Evolutionary conservation across 805 yeast genomes (phyloP), one percentile per base, ranked within the genome.

Genomic region (Ogataea pilisensis): DNA sequence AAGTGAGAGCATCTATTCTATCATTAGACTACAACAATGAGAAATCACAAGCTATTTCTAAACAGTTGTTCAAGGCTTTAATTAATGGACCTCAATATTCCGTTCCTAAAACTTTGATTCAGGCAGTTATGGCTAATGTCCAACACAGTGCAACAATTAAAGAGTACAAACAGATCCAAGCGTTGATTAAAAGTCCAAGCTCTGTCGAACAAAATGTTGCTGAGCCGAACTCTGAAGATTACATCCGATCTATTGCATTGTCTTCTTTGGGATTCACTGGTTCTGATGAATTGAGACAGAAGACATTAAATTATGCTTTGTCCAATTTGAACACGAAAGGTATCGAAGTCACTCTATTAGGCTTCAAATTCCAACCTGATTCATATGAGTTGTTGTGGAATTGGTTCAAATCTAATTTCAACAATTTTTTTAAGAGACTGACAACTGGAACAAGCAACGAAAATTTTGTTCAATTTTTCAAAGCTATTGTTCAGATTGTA

Each of bases 161-260:
- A 48, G 80, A 77, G 28, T 82, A 80, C 70, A 82, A 82, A 57
- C 80, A 75, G 49, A 61, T 80, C 5, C 60, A 73, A 26, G 76
- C 75, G 25, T 55, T 81, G 16, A 74, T 72, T 11, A 78, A 77
- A 46, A 69, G 70, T 42, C 67, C 80, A 6, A 66, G 70, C 33
- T 68, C 68, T 2, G 70, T 77, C 5, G 63, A 64, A 9, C 62
- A 61, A 9, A 65, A 72, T 44, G 55, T 74, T 5, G 31, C 43
- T 2, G 51, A 53, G 25, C 31, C 43, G 3, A 41, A 45, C 12
- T 38, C 43, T 20, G 39, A 39, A 3, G 49, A 55, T 11, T 75
- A 75, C 14, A 57, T 82, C 21, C 83, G 80, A 55, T 71, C 76
- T 3, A 66, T 72, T 7, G 82, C 85, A 0, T 60, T 82, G 5